Evolutionary conservation across 805 yeast genomes (phyloP).

Genomic region (Sungouiozyma ichnusensis): DNA sequence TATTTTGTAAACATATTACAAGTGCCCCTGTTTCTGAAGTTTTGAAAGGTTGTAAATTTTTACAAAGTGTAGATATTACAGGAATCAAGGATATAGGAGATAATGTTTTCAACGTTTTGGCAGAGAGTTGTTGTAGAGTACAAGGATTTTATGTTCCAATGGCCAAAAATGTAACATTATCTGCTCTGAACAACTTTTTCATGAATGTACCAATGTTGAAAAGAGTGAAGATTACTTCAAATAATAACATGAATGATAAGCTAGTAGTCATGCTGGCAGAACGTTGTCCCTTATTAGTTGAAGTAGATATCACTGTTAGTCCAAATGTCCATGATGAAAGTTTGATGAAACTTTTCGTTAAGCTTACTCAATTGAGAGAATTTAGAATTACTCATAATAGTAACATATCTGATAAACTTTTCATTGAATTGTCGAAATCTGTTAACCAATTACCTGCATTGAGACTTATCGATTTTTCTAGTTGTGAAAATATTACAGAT

Average conservation of each 20-base stretch:
- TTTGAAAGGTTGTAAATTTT: conserved; percentile 50
- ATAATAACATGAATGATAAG: conserved; percentile 53
- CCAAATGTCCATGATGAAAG: conserved; percentile 60
- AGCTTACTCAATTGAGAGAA: conserved; percentile 68
- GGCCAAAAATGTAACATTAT: conserved; percentile 60
- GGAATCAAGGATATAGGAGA: conserved; percentile 66
- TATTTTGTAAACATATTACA: conserved; percentile 61
- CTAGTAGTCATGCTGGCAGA: conserved; percentile 49
- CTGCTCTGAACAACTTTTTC: conserved; percentile 49
- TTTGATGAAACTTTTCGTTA: conserved; percentile 45
- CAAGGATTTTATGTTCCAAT: conserved; percentile 90
- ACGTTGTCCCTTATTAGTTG: conserved; percentile 75
- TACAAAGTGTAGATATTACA: conserved; percentile 82
- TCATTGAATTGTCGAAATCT: conserved; percentile 27
- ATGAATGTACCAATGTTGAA: conserved; percentile 62
- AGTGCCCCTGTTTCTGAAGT: conserved; percentile 52
- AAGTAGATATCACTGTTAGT: conserved; percentile 80
- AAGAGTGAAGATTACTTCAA: conserved; percentile 72
- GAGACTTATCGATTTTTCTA: conserved; percentile 76
- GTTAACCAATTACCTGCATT: conserved; percentile 44
- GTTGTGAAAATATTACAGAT: conserved; percentile 74
- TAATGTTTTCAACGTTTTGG: conserved; percentile 55
- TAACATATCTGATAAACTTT: conserved; percentile 57
- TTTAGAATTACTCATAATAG: conserved; percentile 68
- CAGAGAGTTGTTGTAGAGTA: conserved; percentile 58